Conservation (phyloP, 2,329 filamentous ascomycete species). For the Colletotrichum costaricense region DNA sequence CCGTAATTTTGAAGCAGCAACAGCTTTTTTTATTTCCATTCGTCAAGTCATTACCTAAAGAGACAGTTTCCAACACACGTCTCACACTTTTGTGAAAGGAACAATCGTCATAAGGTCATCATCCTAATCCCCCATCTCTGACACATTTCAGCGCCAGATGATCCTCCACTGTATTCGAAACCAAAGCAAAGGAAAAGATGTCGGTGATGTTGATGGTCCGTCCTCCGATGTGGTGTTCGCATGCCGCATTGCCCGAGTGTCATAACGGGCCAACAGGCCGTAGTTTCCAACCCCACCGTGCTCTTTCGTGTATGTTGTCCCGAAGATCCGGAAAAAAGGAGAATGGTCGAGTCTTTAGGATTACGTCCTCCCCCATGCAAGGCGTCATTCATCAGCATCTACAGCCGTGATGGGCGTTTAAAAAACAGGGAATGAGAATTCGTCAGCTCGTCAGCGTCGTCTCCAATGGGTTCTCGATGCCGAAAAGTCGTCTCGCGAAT, state of each 20-base stretch:
- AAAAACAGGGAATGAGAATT: conserved; percentile 48
- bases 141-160: conserved; percentile 17
- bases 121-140: conserved; percentile 41
- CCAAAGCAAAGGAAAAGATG: conserved; percentile 29
- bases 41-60: conserved; percentile 54
- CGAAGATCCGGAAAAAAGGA: conserved; percentile 32
- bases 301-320: conserved; percentile 33
- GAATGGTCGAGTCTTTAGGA: conserved; percentile 32
- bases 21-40: conserved; percentile 53
- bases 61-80: conserved; percentile 50
- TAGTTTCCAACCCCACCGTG: conserved; percentile 3
- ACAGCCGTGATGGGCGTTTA: conserved; percentile 49
- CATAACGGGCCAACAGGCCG: conserved; percentile 28
- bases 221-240: conserved; percentile 11
- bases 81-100: conserved; percentile 50
- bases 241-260: conserved; percentile 22
- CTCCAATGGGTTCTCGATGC: conserved; percentile 41
- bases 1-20: conserved; percentile 34
- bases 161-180: conserved; percentile 28
- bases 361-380: conserved; percentile 50
- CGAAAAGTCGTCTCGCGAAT: conserved; percentile 44
- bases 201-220: conserved; percentile 26
- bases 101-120: conserved; percentile 44
- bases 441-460: conserved; percentile 51
- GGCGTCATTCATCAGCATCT: conserved; percentile 59